A percentile compares a stretch with the other conserved stretches of the same genome.
Evolutionary conservation across 768 basidiomycete genomes (phyloP).

Genomic region (Leccinum truebloodii): DNA sequence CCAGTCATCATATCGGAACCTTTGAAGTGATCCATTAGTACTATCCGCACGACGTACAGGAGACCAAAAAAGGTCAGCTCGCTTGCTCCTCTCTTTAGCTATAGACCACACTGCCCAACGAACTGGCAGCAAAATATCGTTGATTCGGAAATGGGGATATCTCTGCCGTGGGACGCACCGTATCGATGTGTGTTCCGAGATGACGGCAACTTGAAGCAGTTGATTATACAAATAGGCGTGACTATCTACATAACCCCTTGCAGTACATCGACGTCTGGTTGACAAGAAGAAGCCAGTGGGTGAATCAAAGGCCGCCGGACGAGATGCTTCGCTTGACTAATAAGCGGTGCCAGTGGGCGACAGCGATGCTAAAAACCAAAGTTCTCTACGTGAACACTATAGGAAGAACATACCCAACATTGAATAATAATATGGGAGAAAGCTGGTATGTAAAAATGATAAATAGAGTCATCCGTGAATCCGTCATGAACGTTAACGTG

Average conservation of each 20-base stretch:
- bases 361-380: neutral
- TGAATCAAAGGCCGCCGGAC: slow-evolving; percentile 12
- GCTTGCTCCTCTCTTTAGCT: too few relatives aligned
- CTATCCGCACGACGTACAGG: slow-evolving; percentile 30
- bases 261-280: slow-evolving; percentile 23
- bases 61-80: slow-evolving; percentile 31
- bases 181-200: slow-evolving; percentile 32
- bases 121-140: slow-evolving; percentile 17
- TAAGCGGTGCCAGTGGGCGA: neutral
- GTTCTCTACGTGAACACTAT: slow-evolving; percentile 29
- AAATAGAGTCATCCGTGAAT: slow-evolving; percentile 28
- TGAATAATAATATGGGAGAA: neutral
- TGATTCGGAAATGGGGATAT: slow-evolving; percentile 23
- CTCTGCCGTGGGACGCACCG: slow-evolving; percentile 26
- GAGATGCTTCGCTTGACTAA: slow-evolving; percentile 16
- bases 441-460: slow-evolving; percentile 23
- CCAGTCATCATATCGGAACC: slow-evolving; percentile 11
- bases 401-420: slow-evolving; percentile 10
- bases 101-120: too few relatives aligned
- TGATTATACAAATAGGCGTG: slow-evolving; percentile 24
- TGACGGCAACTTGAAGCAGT: slow-evolving; percentile 20
- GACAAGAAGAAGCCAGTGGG: slow-evolving; percentile 22
- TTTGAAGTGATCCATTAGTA: slow-evolving; percentile 24
- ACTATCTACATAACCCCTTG: slow-evolving; percentile 11
- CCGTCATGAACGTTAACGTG: slow-evolving; percentile 13